Conservation (phyloP, 1,284 basidiomycete species). For the Rhodofomes roseus region DNA sequence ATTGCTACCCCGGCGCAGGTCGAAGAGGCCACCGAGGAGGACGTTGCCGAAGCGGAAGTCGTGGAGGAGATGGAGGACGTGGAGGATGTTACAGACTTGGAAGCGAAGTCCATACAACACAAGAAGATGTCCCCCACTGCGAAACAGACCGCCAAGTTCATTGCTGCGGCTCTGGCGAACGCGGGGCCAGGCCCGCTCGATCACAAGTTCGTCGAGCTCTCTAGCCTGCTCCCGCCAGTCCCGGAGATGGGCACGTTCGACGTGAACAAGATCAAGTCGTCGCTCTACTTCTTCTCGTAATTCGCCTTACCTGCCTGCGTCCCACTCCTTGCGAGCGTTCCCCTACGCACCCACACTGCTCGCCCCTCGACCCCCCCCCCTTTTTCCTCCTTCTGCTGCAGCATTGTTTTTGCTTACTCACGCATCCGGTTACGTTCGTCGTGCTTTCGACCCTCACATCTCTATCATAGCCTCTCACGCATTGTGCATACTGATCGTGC, state of each 20-base stretch:
- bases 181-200: background rate
- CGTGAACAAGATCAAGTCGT: constrained; percentile 80
- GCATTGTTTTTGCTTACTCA: too few relatives aligned
- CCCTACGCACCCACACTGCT: background rate
- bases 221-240: constrained; percentile 77
- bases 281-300: constrained; percentile 90
- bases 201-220: constrained; percentile 70
- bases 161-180: too few relatives aligned
- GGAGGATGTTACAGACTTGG: constrained; percentile 4
- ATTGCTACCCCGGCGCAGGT: background rate
- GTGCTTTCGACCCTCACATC: background rate
- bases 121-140: too few relatives aligned
- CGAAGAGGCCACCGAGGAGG: background rate
- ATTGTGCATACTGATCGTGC: background rate
- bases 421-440: background rate
- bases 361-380: background rate
- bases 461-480: background rate
- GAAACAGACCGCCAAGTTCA: too few relatives aligned
- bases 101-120: background rate
- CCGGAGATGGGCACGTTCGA: constrained; percentile 89
- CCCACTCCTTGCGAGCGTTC: background rate
- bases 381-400: background rate
- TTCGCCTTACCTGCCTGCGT: background rate
- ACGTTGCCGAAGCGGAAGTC: background rate
- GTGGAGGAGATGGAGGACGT: constrained; percentile 10